Evolutionary conservation across 139 green algal species (phyloP).

Genomic region (Raphidocelis subcapitata): DNA sequence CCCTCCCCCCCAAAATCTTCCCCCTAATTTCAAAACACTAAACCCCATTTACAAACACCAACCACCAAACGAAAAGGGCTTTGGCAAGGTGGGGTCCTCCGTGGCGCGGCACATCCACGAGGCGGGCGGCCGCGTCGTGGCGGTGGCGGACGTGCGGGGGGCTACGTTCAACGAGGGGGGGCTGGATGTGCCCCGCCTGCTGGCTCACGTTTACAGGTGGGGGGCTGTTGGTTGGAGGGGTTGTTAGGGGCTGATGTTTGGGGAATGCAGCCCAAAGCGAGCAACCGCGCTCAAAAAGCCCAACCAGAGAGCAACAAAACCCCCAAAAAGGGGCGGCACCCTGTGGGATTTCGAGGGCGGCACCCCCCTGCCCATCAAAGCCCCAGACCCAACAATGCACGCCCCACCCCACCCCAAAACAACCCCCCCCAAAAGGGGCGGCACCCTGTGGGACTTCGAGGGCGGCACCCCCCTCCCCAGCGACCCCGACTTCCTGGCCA

Average conservation of each 20-base stretch:
- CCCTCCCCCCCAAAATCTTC: background rate
- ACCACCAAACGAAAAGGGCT: slow-evolving; percentile 70
- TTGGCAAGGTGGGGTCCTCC: slow-evolving; percentile 86
- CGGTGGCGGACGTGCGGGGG: slow-evolving; percentile 75
- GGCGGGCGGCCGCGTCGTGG: slow-evolving; percentile 67
- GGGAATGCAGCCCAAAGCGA: no score
- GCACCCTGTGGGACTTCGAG: slow-evolving; percentile 24
- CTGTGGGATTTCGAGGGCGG: slow-evolving; percentile 32
- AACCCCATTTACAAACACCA: no score
- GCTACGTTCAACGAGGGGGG: slow-evolving; percentile 70
- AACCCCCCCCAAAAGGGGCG: background rate
- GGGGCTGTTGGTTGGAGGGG: no score
- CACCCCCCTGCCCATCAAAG: slow-evolving; percentile 17
- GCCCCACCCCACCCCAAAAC: no score
- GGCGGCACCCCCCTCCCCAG: slow-evolving; percentile 26
- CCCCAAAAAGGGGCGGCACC: background rate
- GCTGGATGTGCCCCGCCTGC: slow-evolving; percentile 60
- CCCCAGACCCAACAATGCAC: no score
- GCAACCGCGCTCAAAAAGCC: no score
- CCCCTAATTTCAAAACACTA: no score
- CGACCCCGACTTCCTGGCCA: slow-evolving; percentile 47
- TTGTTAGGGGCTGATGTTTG: no score
- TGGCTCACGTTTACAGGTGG: background rate
- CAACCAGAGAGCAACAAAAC: no score
- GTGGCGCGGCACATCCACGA: slow-evolving; percentile 59